These are phyloP conservation scores for Solanum appendiculatum DNA, from an alignment of 257 asterid genomes.

Conservation along the genomic window DNA sequence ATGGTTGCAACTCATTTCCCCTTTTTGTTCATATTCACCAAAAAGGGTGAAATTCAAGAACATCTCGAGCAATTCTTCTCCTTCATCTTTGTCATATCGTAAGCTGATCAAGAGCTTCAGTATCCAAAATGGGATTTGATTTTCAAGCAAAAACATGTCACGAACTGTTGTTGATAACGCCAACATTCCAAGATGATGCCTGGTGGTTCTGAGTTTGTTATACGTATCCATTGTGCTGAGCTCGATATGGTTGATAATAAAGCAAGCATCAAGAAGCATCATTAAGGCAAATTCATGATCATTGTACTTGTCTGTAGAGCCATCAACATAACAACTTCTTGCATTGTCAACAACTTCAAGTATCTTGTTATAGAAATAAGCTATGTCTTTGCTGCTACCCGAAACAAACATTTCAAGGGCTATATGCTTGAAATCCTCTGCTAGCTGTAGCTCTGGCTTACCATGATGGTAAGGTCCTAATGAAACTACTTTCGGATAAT, in stretches of 20 bases:
- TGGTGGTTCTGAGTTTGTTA: neutral
- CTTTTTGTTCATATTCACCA: neutral
- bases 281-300: neutral
- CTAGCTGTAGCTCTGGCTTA: neutral
- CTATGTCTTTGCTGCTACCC: neutral
- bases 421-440: neutral
- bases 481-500: conserved; percentile 8
- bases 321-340: neutral
- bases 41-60: neutral
- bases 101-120: neutral
- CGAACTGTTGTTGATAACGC: conserved; percentile 1
- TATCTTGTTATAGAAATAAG: neutral
- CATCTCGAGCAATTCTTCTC: neutral
- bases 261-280: conserved; percentile 1
- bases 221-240: neutral
- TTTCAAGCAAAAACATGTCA: neutral
- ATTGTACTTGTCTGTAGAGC: neutral
- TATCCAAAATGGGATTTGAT: neutral
- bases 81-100: neutral
- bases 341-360: neutral
- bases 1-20: neutral
- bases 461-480: conserved; percentile 15
- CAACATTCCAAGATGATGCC: conserved; percentile 2
- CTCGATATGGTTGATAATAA: neutral
- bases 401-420: conserved; percentile 1